Evolutionary conservation across 345 rosid species (phyloP), one percentile per base, ranked within the genome.

Genomic region (Carallia brachiata): DNA sequence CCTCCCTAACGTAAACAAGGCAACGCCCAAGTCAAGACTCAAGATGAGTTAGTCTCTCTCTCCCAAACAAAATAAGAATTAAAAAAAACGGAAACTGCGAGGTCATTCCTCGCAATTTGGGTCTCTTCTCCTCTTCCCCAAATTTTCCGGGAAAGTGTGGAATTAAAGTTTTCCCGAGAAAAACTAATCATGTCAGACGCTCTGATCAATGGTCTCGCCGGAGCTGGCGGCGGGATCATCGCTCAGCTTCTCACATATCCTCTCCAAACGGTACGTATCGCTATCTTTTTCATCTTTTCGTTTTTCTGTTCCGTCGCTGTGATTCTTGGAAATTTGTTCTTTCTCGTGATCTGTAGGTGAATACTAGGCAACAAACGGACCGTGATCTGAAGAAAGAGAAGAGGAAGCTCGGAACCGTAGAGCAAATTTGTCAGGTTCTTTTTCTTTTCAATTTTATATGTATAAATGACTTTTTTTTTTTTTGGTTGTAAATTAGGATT

Each of bases 171-270:
- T 64, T 67, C 39, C 56, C 39, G 72, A 19, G 73, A 69, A 72
- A 72, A 10, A 7, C 10, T 9, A 61, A 40, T 4, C 66, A 95
- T 95, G 99, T 95, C 99, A 12, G 99, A 92, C 74, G 97, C 99
- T 77, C 52, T 92, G 87, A 92, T 95, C 77, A 92, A 88, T 72
- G 99, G 98, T 30, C 82, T 95, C 75, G 91, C 99, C 63, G 98
- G 97, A 64, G 97, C 97, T 39, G 96, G 96, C 36, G 99, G 97
- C 15, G 98, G 98, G 81, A 95, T 92, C 88, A 89, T 95, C 62
- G 96, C 98, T 84, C 98, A 92, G 63, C 91, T 95, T 58, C 84
- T 92, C 75, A 90, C 97, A 5, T 92, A 95, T 79, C 98, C 98
- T 78, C 97, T 92, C 69, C 98, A 92, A 83, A 88, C 93, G 56